Percentiles rank a stretch among this genome's conserved stretches.
Evolutionary conservation across 257 asterid genomes (phyloP).

Genomic region (Fraxinus excelsior): DNA sequence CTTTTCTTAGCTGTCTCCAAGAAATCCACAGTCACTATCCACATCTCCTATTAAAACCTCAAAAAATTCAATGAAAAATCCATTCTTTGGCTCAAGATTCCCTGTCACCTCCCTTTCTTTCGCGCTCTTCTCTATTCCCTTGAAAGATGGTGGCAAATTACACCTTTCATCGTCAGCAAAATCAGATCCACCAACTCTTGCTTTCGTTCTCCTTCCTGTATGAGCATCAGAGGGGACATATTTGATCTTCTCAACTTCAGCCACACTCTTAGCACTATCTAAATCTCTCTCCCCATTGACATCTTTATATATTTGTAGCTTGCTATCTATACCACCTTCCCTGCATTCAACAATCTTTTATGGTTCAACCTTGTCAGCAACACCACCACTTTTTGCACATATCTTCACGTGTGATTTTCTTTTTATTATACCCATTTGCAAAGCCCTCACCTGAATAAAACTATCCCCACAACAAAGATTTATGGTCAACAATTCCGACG

Average conservation of each 20-base stretch:
- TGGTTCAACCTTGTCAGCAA: background rate
- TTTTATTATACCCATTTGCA: background rate
- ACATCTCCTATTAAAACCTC: constrained; percentile 19
- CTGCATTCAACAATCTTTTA: background rate
- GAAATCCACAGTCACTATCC: constrained; percentile 23
- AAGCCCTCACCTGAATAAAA: constrained; percentile 14
- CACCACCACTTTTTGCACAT: background rate
- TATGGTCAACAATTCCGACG: background rate
- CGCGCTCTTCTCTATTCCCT: constrained; percentile 19
- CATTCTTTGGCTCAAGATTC: constrained; percentile 3
- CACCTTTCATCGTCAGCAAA: constrained; percentile 19
- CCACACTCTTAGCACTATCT: constrained; percentile 10
- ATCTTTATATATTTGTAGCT: too few relatives aligned
- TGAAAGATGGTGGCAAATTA: constrained; percentile 33
- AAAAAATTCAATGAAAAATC: constrained; percentile 17
- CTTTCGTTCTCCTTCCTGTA: background rate
- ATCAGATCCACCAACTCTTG: background rate
- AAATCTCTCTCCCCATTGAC: constrained; percentile 12
- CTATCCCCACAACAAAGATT: background rate
- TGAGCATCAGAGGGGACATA: constrained; percentile 9
- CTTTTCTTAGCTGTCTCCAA: constrained; percentile 34
- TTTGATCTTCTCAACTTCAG: constrained; percentile 24
- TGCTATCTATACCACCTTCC: too few relatives aligned
- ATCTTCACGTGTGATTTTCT: constrained; percentile 8
- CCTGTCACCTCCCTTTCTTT: constrained; percentile 4